Evolutionary conservation across 208 protist genomes (phyloP).

Genomic region (Leishmania braziliensis): DNA sequence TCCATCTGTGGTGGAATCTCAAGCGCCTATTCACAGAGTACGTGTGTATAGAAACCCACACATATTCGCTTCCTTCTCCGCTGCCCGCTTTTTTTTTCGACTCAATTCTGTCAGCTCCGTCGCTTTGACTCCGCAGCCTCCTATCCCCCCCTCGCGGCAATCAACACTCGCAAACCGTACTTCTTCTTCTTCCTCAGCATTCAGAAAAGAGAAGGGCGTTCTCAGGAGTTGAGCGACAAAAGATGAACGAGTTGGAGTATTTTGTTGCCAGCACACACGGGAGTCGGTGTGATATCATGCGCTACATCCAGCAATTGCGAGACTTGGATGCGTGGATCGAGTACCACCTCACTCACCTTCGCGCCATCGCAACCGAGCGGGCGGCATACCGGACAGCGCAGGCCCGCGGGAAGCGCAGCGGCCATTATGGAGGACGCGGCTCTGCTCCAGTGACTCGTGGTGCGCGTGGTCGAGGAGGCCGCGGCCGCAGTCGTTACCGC

Average conservation of each 20-base stretch:
- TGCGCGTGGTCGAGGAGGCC: background rate
- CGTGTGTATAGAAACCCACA: background rate
- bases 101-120: background rate
- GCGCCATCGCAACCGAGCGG: conserved; percentile 36
- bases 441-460: background rate
- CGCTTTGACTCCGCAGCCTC: too few relatives aligned
- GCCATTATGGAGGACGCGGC: background rate
- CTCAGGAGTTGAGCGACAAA: background rate
- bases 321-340: conserved; percentile 68
- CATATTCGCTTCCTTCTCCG: background rate
- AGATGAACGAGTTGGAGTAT: conserved; percentile 75
- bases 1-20: background rate
- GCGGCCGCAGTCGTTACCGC: background rate
- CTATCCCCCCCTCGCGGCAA: background rate
- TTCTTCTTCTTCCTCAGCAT: background rate
- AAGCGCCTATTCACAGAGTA: background rate
- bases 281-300: conserved; percentile 55
- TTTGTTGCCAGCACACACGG: conserved; percentile 72
- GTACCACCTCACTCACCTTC: conserved; percentile 48
- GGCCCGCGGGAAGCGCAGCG: background rate
- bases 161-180: background rate
- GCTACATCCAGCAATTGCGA: conserved; percentile 65
- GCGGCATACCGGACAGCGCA: conserved; percentile 13
- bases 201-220: background rate
- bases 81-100: background rate